Percentiles rank a stretch among this genome's conserved stretches.
These are phyloP conservation scores for Ophiocordyceps australis DNA, from an alignment of 2,329 filamentous ascomycete genomes.

Conservation along the genomic window DNA sequence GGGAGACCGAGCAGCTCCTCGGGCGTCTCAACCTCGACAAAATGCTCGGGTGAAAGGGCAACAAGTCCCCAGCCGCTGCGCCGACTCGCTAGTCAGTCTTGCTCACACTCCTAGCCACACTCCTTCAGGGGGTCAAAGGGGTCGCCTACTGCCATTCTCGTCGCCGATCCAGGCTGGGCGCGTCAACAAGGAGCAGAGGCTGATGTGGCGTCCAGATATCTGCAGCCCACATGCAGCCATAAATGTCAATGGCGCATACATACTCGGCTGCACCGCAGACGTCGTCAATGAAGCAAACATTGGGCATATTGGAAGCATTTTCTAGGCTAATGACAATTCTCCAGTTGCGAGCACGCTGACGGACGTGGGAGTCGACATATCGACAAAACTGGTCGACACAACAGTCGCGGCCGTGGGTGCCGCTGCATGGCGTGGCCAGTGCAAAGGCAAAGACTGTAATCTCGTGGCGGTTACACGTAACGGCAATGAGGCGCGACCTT, in stretches of 20 bases:
- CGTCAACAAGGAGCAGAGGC: conserved; percentile 9
- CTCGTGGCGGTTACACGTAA: conserved; percentile 55
- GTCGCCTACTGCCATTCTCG: too few species aligned
- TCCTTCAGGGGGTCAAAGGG: too few species aligned
- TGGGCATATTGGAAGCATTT: conserved; percentile 29
- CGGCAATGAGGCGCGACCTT: conserved; percentile 67
- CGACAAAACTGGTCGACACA: conserved; percentile 2
- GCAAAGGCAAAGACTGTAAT: conserved; percentile 34
- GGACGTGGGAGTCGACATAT: conserved; percentile 14
- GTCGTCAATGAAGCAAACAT: conserved; percentile 30
- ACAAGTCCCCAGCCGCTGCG: conserved; percentile 29
- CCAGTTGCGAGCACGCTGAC: conserved; percentile 26
- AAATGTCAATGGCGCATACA: conserved; percentile 31
- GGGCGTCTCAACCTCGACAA: conserved; percentile 16
- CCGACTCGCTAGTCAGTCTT: neutral
- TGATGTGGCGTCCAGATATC: conserved; percentile 27
- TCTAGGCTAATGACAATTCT: conserved; percentile 25
- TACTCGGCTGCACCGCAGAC: conserved; percentile 26
- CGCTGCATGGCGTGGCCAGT: conserved; percentile 7
- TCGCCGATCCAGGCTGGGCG: too few species aligned
- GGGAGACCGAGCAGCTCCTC: conserved; percentile 15
- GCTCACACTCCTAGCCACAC: neutral
- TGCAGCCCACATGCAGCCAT: conserved; percentile 27
- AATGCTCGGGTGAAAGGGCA: conserved; percentile 23
- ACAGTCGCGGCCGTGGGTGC: conserved; percentile 1